These are phyloP conservation scores for Acer campestre DNA, from an alignment of 345 rosid species.

Conservation along the genomic window DNA sequence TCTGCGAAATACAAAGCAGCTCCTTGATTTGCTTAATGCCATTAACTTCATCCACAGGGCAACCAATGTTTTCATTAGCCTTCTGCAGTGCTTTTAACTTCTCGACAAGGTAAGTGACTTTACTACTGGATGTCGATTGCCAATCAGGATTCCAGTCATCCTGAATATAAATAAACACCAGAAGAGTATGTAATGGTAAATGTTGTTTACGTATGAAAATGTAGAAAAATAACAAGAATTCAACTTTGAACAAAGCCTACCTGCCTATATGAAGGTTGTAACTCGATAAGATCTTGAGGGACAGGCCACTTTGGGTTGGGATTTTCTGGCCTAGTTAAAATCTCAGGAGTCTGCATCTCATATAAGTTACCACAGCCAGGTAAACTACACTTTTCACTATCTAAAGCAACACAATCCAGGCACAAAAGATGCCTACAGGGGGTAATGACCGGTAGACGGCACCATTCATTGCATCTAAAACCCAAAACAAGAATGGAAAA, in stretches of 20 bases:
- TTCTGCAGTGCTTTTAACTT: slow-evolving; percentile 70
- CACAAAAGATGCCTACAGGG: slow-evolving; percentile 96
- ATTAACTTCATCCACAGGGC: slow-evolving; percentile 25
- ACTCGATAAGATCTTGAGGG: slow-evolving; percentile 95
- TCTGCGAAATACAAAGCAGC: slow-evolving; percentile 22
- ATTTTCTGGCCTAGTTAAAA: slow-evolving; percentile 81
- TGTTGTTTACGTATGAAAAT: slow-evolving; percentile 9
- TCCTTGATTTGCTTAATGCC: slow-evolving; percentile 31
- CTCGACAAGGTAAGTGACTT: slow-evolving; percentile 76
- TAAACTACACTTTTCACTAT: slow-evolving; percentile 69
- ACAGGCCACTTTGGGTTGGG: slow-evolving; percentile 98
- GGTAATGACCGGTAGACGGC: slow-evolving; percentile 89
- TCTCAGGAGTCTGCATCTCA: slow-evolving; percentile 90
- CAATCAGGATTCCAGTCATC: slow-evolving; percentile 99
- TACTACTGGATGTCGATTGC: slow-evolving; percentile 96
- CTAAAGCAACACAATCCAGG: slow-evolving; percentile 79
- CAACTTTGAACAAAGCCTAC: slow-evolving; percentile 33
- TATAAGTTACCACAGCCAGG: slow-evolving; percentile 76
- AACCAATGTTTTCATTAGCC: slow-evolving; percentile 34
- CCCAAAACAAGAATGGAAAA: slow-evolving; percentile 10
- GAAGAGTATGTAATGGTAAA: slow-evolving; percentile 17
- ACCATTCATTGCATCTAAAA: slow-evolving; percentile 91
- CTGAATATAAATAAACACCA: slow-evolving; percentile 50
- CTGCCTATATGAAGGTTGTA: slow-evolving; percentile 96
- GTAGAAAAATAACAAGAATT: slow-evolving; percentile 3